phyloP scores from a whole-genome alignment of 768 basidiomycete genomes.

The Chlorophyllum brunneum region DNA sequence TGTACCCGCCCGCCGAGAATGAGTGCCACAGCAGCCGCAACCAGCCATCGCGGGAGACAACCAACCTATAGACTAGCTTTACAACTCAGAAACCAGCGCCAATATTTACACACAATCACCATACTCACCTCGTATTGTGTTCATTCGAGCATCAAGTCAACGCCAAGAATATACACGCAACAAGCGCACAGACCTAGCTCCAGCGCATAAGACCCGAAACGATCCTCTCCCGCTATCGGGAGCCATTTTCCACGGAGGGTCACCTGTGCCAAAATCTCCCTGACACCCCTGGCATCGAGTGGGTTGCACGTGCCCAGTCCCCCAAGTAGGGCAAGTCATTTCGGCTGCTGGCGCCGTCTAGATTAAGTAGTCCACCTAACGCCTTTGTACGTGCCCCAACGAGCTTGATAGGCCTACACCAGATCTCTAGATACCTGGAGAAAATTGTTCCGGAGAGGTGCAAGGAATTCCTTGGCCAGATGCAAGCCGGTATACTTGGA shows the following conservation, averaged over 20 bases:
- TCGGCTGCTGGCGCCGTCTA: neutral
- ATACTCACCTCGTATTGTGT: neutral
- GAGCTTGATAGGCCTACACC: neutral
- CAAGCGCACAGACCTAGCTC: neutral
- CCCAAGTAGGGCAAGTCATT: conserved; percentile 2
- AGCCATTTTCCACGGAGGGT: conserved; percentile 6
- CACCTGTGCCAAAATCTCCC: neutral
- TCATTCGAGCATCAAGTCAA: neutral
- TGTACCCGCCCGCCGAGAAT: neutral
- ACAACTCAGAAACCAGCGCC: neutral
- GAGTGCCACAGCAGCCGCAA: neutral
- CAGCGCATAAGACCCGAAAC: neutral
- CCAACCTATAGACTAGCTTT: neutral
- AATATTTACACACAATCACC: neutral
- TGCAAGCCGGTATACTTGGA: neutral
- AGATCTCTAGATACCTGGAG: neutral
- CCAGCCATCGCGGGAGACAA: conserved; percentile 1
- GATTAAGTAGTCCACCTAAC: conserved; percentile 6
- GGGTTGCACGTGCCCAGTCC: conserved; percentile 1
- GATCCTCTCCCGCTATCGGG: neutral
- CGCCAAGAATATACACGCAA: neutral
- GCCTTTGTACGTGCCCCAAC: conserved; percentile 5
- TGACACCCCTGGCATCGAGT: neutral
- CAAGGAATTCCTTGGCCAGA: neutral
- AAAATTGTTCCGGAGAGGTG: neutral